Percentiles rank a stretch among this genome's conserved stretches.
These are phyloP conservation scores for Nemania sp. DNA, from an alignment of 2,329 filamentous ascomycete genomes.

Conservation along the genomic window DNA sequence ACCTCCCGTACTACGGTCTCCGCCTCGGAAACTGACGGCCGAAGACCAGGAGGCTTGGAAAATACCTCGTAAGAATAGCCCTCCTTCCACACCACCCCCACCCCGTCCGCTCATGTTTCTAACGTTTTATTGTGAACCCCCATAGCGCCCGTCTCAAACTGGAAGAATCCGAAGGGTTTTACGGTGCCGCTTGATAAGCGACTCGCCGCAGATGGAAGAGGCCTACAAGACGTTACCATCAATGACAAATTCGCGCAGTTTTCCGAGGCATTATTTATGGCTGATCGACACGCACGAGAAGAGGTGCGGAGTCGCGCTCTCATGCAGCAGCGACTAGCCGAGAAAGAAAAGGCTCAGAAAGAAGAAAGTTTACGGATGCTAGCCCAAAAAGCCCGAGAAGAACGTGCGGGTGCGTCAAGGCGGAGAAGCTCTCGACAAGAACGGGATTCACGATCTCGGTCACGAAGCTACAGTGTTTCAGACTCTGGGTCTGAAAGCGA, in stretches of 20 bases:
- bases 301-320: slow-evolving; percentile 89
- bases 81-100: slow-evolving; percentile 53
- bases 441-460: slow-evolving; percentile 49
- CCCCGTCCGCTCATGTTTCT: neutral
- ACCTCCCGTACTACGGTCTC: slow-evolving; percentile 92
- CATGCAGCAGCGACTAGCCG: slow-evolving; percentile 95
- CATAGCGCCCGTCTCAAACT: slow-evolving; percentile 75
- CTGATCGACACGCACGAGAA: slow-evolving; percentile 91
- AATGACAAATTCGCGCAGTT: slow-evolving; percentile 99
- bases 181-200: slow-evolving; percentile 96
- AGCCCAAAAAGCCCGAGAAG: slow-evolving; percentile 89
- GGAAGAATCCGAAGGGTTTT: slow-evolving; percentile 99
- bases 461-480: slow-evolving; percentile 58
- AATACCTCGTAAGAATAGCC: slow-evolving; percentile 55
- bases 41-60: slow-evolving; percentile 98
- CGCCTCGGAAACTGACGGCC: slow-evolving; percentile 90
- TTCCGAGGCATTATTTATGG: slow-evolving; percentile 90
- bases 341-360: slow-evolving; percentile 94
- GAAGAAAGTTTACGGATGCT: slow-evolving; percentile 88
- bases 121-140: too few relatives aligned
- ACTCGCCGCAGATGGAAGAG: slow-evolving; percentile 88
- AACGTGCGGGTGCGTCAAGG: slow-evolving; percentile 62
- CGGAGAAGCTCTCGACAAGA: slow-evolving; percentile 51
- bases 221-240: slow-evolving; percentile 90
- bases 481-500: slow-evolving; percentile 62